Base-by-base conservation (phyloP, 2,329 filamentous ascomycete genomes). In the Fusarium nisikadoi region DNA sequence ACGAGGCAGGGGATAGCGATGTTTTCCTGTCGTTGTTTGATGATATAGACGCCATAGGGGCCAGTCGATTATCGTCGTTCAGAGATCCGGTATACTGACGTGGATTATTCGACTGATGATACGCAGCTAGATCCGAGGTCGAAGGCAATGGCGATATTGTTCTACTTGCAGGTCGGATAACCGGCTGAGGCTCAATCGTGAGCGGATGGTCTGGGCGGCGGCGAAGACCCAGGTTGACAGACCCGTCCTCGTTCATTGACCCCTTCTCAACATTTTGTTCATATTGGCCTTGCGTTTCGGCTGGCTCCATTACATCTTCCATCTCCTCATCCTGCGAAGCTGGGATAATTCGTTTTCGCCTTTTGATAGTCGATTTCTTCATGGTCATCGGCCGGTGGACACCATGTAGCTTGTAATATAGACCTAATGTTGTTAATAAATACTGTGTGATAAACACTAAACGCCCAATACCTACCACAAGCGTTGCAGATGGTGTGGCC, bases 401-500 rank as follows among this genome's bases (percentile, higher is more conserved):
- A 60, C 95, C 95, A 80, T 99, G 96, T 6, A 99, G 90, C 82
- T 98, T 98, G 84, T 97, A 94, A 81, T 99, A 99, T 6, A 99
- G 85, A 8, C 95, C 94, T 97, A 73, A 8, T 31, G 14, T 35
- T 35, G 53, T 74, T 59, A 73, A 68, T 57, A 49, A 71, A 54
- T 49, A 66, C 27, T 25, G 19, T 33, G 29, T 33, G 12, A 19
- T 27, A 45, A 23, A 17, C 27, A n/a, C 19, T 39, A 23, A 39
- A 43, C 20, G 33, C 19, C 31, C 39, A 47, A 19, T 53, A 88
- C 92, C 80, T 88, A 97, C 94, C 96, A 84, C 96, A 99, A 56
- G 96, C 96, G 82, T 99, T 99, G 85, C 96, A 99, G 72, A 99
- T 99, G 9, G 95, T 97, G 83, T 98, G 95, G 4, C 96, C 96